Evolutionary conservation across 371 early-diverging fungal genomes (phyloP).

Genomic region (Mucor velutinosus): DNA sequence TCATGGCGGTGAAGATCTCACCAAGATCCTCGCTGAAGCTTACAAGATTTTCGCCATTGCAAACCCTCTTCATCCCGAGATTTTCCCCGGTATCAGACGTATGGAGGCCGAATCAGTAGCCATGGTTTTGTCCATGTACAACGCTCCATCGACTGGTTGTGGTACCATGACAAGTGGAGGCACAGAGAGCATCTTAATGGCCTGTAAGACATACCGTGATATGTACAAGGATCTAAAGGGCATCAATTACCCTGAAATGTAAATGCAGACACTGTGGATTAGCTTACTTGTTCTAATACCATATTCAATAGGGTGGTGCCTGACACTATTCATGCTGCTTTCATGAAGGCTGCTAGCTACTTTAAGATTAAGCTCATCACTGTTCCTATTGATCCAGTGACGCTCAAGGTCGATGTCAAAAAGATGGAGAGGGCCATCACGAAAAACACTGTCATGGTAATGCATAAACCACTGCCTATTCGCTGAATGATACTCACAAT

Average conservation of each 20-base stretch:
- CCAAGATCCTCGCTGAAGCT: slow-evolving; percentile 75
- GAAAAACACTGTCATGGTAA: slow-evolving; percentile 86
- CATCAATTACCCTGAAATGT: slow-evolving; percentile 90
- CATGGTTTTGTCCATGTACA: slow-evolving; percentile 88
- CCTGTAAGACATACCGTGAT: slow-evolving; percentile 88
- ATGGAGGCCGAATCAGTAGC: slow-evolving; percentile 95
- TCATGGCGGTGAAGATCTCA: slow-evolving; percentile 85
- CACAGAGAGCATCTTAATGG: slow-evolving; percentile 94
- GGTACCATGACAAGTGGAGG: slow-evolving; percentile 94
- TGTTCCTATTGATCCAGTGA: slow-evolving; percentile 81
- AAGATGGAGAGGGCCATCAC: slow-evolving; percentile 81
- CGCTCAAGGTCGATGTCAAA: slow-evolving; percentile 75
- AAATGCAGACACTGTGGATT: slow-evolving; percentile 28
- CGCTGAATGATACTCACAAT: background rate
- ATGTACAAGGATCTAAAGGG: slow-evolving; percentile 73
- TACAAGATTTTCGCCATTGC: slow-evolving; percentile 83
- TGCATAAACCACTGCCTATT: background rate
- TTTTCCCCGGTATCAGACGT: slow-evolving; percentile 93
- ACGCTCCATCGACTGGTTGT: slow-evolving; percentile 74
- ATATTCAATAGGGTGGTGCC: slow-evolving; percentile 73
- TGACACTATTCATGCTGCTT: slow-evolving; percentile 92
- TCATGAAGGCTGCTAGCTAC: slow-evolving; percentile 93
- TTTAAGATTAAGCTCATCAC: slow-evolving; percentile 87
- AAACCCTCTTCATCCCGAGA: slow-evolving; percentile 95
- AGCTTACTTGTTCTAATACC: background rate